Conservation (phyloP, 352 stramenopile species). For the Peronospora destructor region DNA sequence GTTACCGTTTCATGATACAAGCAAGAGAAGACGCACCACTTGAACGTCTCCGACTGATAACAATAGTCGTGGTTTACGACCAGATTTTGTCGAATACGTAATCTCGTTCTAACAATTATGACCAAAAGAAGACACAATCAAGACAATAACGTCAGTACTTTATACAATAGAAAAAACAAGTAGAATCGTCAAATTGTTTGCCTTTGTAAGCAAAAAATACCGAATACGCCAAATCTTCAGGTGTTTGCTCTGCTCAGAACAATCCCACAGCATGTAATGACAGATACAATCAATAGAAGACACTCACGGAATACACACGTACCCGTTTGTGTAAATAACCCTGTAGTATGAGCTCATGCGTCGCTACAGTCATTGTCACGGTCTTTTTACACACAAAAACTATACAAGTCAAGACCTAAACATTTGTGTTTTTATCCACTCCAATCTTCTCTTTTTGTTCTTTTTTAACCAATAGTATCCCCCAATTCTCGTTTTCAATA, state of each 20-base stretch:
- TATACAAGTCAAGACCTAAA: no score
- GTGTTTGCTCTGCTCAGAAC: slow-evolving; percentile 59
- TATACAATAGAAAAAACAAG: no score
- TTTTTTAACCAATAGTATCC: slow-evolving; percentile 3
- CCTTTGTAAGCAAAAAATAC: slow-evolving; percentile 78
- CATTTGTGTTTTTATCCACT: not conserved
- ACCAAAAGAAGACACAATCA: not conserved
- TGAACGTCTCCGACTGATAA: slow-evolving; percentile 44
- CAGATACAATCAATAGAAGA: not conserved
- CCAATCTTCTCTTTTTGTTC: not conserved
- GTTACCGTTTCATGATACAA: not conserved
- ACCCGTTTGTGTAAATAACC: slow-evolving; percentile 85
- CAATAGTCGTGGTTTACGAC: slow-evolving; percentile 57
- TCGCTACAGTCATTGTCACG: slow-evolving; percentile 9
- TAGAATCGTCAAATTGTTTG: slow-evolving; percentile 9
- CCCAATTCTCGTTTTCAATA: not conserved
- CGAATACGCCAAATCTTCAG: slow-evolving; percentile 83
- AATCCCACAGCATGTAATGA: not conserved
- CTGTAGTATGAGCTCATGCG: slow-evolving; percentile 54
- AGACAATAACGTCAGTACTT: no score
- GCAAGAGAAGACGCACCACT: slow-evolving; percentile 37
- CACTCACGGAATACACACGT: not conserved
- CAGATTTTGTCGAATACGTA: slow-evolving; percentile 77
- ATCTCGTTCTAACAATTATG: slow-evolving; percentile 45
- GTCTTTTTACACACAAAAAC: no score